phyloP scores from a whole-genome alignment of 2,329 filamentous ascomycete species.

The Aspergillus tubingensis region DNA sequence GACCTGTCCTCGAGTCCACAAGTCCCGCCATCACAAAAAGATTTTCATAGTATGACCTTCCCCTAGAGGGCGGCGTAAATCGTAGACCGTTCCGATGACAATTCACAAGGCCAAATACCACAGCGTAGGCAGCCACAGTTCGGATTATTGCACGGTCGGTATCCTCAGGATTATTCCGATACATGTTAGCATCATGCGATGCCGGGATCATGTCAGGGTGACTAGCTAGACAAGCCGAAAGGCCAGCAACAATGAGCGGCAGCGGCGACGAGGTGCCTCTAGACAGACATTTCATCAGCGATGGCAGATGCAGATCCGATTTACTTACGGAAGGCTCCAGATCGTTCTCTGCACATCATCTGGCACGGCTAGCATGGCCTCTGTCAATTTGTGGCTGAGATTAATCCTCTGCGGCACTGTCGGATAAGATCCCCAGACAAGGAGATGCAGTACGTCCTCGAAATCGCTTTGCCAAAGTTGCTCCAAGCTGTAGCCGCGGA shows the following conservation, averaged over 20 bases:
- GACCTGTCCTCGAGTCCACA: slow-evolving; percentile 50
- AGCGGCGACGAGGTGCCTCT: slow-evolving; percentile 27
- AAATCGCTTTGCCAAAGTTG: slow-evolving; percentile 34
- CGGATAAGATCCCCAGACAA: slow-evolving; percentile 34
- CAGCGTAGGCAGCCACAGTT: slow-evolving; percentile 29
- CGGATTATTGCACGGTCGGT: slow-evolving; percentile 28
- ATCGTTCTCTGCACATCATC: slow-evolving; percentile 26
- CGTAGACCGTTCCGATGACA: slow-evolving; percentile 27
- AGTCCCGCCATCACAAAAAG: slow-evolving; percentile 58
- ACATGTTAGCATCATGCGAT: slow-evolving; percentile 22
- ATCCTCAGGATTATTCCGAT: slow-evolving; percentile 23
- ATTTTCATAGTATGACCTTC: slow-evolving; percentile 57
- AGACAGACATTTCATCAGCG: background rate
- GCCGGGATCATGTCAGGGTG: slow-evolving; percentile 26
- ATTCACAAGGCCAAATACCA: slow-evolving; percentile 27
- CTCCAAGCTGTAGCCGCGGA: slow-evolving; percentile 32
- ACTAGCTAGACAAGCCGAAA: slow-evolving; percentile 31
- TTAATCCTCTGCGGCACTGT: slow-evolving; percentile 22
- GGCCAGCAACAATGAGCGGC: slow-evolving; percentile 31
- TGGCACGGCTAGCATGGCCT: slow-evolving; percentile 25
- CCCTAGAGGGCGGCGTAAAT: slow-evolving; percentile 30
- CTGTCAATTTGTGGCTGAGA: slow-evolving; percentile 23
- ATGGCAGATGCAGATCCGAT: background rate
- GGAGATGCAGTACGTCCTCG: slow-evolving; percentile 35
- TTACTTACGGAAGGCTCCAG: slow-evolving; percentile 27